Evolutionary conservation across 805 yeast species (phyloP).

Genomic region (Naumovozyma dairenensis): DNA sequence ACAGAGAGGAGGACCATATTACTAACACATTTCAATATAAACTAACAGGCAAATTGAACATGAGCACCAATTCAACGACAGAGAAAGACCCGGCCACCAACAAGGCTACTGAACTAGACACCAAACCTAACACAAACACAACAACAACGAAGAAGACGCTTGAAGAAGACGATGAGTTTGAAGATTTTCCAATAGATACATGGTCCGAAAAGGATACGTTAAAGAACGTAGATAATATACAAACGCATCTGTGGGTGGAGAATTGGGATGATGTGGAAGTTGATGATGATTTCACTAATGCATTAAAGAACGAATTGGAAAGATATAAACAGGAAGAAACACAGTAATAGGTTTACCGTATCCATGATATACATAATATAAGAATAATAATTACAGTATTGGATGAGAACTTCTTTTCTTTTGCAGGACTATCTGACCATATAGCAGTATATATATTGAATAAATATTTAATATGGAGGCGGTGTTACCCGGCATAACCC

Average conservation of each 20-base stretch:
- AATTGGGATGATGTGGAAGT: constrained; percentile 96
- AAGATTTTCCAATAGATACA: constrained; percentile 88
- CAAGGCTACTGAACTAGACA: neutral
- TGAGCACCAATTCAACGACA: constrained; percentile 1
- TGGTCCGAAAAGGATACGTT: constrained; percentile 59
- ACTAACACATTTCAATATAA: no score
- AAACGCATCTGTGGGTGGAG: constrained; percentile 80
- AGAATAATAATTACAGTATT: no score
- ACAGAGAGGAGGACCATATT: no score
- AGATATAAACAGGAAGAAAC: constrained; percentile 16
- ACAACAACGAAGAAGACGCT: constrained; percentile 34
- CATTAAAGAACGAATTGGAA: constrained; percentile 44
- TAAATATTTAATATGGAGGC: no score
- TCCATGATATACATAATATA: no score
- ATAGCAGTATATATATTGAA: no score
- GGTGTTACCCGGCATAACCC: no score
- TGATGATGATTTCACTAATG: constrained; percentile 77
- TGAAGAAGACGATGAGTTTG: constrained; percentile 95
- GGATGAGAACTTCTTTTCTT: no score
- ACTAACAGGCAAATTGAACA: no score
- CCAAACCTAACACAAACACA: constrained; percentile 4
- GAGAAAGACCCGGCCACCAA: neutral
- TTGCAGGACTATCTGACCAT: no score
- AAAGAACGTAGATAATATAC: constrained; percentile 35
- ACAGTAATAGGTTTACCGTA: no score